Percentiles rank a stretch among this genome's conserved stretches.
Evolutionary conservation across 192 early-diverging fungal species (phyloP).

Genomic region (Coemansia sp.): DNA sequence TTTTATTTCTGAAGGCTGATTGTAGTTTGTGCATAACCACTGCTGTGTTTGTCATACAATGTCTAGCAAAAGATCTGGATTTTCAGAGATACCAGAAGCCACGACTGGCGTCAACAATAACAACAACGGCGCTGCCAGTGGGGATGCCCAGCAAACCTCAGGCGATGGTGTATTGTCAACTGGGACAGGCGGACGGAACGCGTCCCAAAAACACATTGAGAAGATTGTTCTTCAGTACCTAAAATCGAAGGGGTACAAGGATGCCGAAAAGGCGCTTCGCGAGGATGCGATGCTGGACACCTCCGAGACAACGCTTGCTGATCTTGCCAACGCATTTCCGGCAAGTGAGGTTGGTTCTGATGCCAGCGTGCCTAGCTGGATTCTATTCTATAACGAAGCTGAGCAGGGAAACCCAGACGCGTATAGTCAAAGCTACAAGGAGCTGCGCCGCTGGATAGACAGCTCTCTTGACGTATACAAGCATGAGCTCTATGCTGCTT

Average conservation of each 20-base stretch:
- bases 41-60: neutral
- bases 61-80: conserved; percentile 9
- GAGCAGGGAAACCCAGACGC: conserved; percentile 79
- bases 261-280: conserved; percentile 65
- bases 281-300: conserved; percentile 57
- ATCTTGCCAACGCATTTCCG: conserved; percentile 48
- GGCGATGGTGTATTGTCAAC: neutral
- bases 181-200: conserved; percentile 15
- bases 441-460: conserved; percentile 85
- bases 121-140: conserved; percentile 5
- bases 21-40: neutral
- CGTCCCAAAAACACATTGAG: conserved; percentile 53
- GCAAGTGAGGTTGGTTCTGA: conserved; percentile 55
- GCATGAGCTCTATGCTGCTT: conserved; percentile 78
- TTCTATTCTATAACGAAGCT: conserved; percentile 66
- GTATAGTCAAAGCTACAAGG: conserved; percentile 77
- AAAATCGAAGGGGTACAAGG: conserved; percentile 66
- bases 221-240: conserved; percentile 67
- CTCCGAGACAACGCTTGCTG: conserved; percentile 46
- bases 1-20: neutral
- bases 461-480: conserved; percentile 94
- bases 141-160: neutral
- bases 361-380: conserved; percentile 62
- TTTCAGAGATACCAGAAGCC: neutral
- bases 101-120: neutral